Base-by-base conservation (phyloP, 345 rosid species). In the Brassica nigra region DNA sequence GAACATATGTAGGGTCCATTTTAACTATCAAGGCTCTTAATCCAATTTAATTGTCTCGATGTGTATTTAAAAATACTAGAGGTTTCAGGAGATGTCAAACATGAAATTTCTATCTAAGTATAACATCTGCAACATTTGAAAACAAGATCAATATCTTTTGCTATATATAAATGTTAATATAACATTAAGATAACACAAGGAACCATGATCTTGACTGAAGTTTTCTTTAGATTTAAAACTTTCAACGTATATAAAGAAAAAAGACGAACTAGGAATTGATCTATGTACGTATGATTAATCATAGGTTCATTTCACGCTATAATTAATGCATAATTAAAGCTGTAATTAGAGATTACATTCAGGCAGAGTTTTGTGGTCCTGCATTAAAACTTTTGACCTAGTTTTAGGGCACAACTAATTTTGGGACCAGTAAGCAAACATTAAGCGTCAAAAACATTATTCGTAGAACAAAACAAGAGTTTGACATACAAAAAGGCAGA, bases 371-470 rank as follows among this genome's bases (percentile, higher is more conserved):
- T 70, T 58, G 83, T 81, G 83, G 83, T 81, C 83, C 81, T 78
- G 66, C 62, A 65, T 18, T 63, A 37, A 68, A 20, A 74, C 33
- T 18, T 58, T 76, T 58, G 68, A 42, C 63, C 15, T 80, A 75
- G 62, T 70, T 39, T 64, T 70, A 70, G 80, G 76, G 76, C 42
- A 81, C 77, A 58, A 6, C 16, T 23, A 3, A 76, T 33, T 31
- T 76, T 76, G 83, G 83, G 83, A 81, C 83, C 83, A 81, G 33
- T 64, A 75, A 75, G 70, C 73, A 49, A 72, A 49, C 28, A 14
- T 62, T 62, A 37, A 73, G 76, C 71, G 34, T 52, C 71, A 75
- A 49, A 62, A 37, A 75, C 47, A 37, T 74, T 4, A 28, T 28
- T 49, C 4, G 66, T 69, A 52, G 71, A 69, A 62, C 64, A 81